Base-by-base conservation (phyloP, 1,139 yeast genomes). In the Blastobotrys aristatus region DNA sequence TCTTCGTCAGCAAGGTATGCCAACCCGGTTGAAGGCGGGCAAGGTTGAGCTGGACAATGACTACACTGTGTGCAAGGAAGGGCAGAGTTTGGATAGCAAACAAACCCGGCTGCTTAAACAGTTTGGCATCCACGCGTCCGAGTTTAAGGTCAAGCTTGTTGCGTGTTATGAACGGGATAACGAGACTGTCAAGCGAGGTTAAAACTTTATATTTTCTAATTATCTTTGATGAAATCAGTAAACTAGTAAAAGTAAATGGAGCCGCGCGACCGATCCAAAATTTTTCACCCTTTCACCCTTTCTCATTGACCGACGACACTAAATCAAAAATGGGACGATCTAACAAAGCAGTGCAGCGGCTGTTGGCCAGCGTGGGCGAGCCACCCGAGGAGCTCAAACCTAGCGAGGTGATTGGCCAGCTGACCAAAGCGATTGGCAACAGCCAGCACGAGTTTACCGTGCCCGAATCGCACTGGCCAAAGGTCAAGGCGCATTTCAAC, bases 111-210 rank as follows among this genome's bases (percentile, higher is more conserved):
- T 92, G 50, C 76, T 92, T 67, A 94, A 94, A 70, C 94, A 88
- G 62, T 94, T 92, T 67, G 99, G 99, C 61, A 79, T 92, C 51
- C 97, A 97, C 24, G 88, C 90, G 50, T 78, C 96, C 45, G 90
- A 88, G 64, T 92, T 90, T 70, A 87, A 82, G 67, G 92, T 92
- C 50, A 76, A 80, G 58, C 72, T 84, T 54, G 69, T 83, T 58
- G 96, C 94, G 18, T 85, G 76, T 67, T 92, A 85, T 65, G 65
- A 65, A 48, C 58, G 58, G 47, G 57, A 55, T 26, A 56, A 53
- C 18, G 55, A 53, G 32, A 47, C 34, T 16, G 48, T 45, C 11
- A 30, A 21, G 29, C 24, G 22, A 48, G 41, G 61, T 56, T 27
- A 36, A 27, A 18, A 22, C 18, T 13, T 8, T 22, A 24, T 38